phyloP scores from a whole-genome alignment of 441 rosid genomes.

The Breynia disticha region DNA sequence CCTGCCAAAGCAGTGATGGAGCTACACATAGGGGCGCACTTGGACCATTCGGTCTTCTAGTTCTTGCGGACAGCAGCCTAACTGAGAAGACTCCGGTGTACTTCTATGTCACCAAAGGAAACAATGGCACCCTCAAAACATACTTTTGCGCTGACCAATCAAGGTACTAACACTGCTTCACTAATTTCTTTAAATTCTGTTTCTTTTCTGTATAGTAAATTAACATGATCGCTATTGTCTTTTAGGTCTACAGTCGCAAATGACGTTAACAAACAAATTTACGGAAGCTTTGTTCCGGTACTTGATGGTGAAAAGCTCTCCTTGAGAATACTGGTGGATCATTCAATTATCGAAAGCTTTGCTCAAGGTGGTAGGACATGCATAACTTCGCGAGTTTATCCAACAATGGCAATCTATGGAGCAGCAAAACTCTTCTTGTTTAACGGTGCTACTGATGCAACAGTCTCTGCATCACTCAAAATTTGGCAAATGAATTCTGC shows the following conservation, averaged over 20 bases:
- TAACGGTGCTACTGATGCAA: constrained; percentile 60
- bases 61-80: constrained; percentile 46
- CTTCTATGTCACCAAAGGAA: constrained; percentile 39
- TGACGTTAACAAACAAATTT: constrained; percentile 35
- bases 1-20: constrained; percentile 24
- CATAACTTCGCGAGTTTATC: constrained; percentile 58
- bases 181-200: not conserved
- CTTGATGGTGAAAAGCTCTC: constrained; percentile 47
- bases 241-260: constrained; percentile 51
- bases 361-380: constrained; percentile 67
- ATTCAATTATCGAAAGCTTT: constrained; percentile 71
- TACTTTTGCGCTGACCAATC: constrained; percentile 60
- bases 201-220: not conserved
- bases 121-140: constrained; percentile 32
- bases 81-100: constrained; percentile 61
- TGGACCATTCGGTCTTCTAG: constrained; percentile 76
- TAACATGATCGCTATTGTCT: not conserved
- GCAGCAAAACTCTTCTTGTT: constrained; percentile 54
- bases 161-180: constrained; percentile 31
- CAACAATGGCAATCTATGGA: constrained; percentile 67
- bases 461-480: constrained; percentile 45
- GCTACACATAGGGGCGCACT: constrained; percentile 40
- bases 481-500: constrained; percentile 66
- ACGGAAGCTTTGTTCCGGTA: constrained; percentile 57
- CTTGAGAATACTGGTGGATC: constrained; percentile 65